Conservation (phyloP, 805 yeast genomes). For the Wickerhamiella lipophila region DNA sequence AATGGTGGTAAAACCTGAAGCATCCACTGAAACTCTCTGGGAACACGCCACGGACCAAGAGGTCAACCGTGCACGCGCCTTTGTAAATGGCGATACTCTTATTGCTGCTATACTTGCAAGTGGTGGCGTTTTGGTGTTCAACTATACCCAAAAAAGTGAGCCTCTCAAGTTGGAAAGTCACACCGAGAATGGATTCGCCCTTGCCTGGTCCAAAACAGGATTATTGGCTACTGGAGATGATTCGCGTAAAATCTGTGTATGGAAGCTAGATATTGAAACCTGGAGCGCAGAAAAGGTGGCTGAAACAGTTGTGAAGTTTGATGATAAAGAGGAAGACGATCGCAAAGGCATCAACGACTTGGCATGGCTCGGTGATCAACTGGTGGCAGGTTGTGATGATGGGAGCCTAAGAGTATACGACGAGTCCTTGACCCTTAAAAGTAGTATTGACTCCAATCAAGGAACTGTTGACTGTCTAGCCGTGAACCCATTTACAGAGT, state of each 20-base stretch:
- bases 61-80: constrained; percentile 13
- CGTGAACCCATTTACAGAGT: constrained; percentile 43
- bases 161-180: constrained; percentile 29
- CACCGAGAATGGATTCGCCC: constrained; percentile 53
- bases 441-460: constrained; percentile 35
- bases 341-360: constrained; percentile 55
- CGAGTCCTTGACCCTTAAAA: constrained; percentile 39
- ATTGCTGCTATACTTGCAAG: constrained; percentile 16
- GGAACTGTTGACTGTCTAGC: constrained; percentile 56
- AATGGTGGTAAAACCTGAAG: constrained; percentile 4
- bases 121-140: constrained; percentile 13
- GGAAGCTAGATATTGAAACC: constrained; percentile 41
- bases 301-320: background rate
- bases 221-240: constrained; percentile 52
- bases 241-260: constrained; percentile 52
- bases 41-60: background rate
- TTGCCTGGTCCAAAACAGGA: constrained; percentile 46
- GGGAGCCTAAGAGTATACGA: constrained; percentile 38
- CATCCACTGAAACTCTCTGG: background rate
- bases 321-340: background rate
- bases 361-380: constrained; percentile 41
- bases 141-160: background rate
- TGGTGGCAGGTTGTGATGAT: constrained; percentile 67
- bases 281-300: background rate
- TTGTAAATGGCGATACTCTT: background rate